phyloP scores from a whole-genome alignment of 176 grass and related monocot species.

The Guadua angustifolia region DNA sequence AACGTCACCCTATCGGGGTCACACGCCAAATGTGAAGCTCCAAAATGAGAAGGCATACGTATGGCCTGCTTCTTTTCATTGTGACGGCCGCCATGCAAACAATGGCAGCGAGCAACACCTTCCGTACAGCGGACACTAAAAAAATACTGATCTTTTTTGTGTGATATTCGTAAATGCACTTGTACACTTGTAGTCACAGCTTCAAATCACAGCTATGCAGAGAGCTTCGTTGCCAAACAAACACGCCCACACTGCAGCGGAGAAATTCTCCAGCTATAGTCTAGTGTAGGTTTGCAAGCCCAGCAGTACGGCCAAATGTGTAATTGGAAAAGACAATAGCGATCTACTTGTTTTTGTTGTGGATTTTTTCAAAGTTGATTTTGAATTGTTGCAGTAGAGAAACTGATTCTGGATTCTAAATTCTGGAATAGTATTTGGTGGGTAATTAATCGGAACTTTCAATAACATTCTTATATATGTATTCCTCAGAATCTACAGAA shows the following conservation, averaged over 20 bases:
- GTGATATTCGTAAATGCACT: background rate
- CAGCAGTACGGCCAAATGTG: too few species aligned
- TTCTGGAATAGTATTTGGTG: too few species aligned
- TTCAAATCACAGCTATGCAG: background rate
- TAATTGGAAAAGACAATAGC: too few species aligned
- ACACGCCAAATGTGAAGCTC: conserved; percentile 39
- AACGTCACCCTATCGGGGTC: background rate
- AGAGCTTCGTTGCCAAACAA: background rate
- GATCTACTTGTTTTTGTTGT: too few species aligned
- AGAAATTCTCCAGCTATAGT: too few species aligned
- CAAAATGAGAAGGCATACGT: background rate
- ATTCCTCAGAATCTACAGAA: too few species aligned
- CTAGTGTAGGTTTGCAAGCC: too few species aligned
- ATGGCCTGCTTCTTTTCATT: background rate
- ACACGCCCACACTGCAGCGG: background rate
- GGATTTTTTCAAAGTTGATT: too few species aligned
- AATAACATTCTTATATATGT: too few species aligned
- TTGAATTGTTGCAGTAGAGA: too few species aligned
- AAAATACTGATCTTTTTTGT: background rate
- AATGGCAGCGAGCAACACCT: background rate
- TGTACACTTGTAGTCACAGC: background rate
- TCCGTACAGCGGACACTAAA: background rate
- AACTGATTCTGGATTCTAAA: too few species aligned
- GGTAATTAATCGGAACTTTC: too few species aligned
- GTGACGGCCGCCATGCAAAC: background rate